These are phyloP conservation scores for Coffea humblotiana DNA, from an alignment of 305 asterid species.

Conservation along the genomic window DNA sequence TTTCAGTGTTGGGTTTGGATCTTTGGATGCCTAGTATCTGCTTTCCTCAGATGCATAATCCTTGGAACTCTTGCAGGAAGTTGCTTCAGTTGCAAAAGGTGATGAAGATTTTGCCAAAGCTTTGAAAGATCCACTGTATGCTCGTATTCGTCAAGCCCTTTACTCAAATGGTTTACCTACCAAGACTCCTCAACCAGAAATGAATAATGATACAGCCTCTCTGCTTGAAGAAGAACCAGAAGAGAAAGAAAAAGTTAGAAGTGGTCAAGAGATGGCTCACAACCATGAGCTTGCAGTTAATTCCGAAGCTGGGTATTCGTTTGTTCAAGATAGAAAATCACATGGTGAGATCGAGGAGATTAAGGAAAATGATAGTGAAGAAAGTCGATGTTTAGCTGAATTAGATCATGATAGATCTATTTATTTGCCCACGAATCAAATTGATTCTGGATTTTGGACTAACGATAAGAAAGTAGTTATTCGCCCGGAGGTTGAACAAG, in stretches of 20 bases:
- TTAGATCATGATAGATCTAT: neutral
- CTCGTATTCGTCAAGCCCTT: slow-evolving; percentile 57
- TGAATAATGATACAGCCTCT: slow-evolving; percentile 13
- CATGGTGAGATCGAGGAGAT: slow-evolving; percentile 45
- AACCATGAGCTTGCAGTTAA: slow-evolving; percentile 9
- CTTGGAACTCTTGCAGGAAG: slow-evolving; percentile 51
- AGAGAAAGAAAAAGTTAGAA: slow-evolving; percentile 20
- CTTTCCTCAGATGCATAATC: neutral
- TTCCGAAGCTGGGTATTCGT: slow-evolving; percentile 21
- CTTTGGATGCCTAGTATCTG: neutral
- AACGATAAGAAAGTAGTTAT: slow-evolving; percentile 4
- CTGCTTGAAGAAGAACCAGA: slow-evolving; percentile 28
- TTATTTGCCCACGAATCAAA: slow-evolving; percentile 1
- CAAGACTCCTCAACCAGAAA: slow-evolving; percentile 23
- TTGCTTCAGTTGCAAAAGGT: slow-evolving; percentile 65
- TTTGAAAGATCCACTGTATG: slow-evolving; percentile 56
- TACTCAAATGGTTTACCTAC: slow-evolving; percentile 30
- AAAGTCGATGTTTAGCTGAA: slow-evolving; percentile 6
- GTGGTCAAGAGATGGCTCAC: slow-evolving; percentile 16
- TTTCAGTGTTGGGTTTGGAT: neutral
- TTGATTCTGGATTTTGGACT: neutral
- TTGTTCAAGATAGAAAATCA: slow-evolving; percentile 20
- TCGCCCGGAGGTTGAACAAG: slow-evolving; percentile 59
- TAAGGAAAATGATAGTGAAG: slow-evolving; percentile 36
- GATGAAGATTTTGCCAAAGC: slow-evolving; percentile 48